Evolutionary conservation across 306 rosid species (phyloP).

Genomic region (Potentilla sterilis): DNA sequence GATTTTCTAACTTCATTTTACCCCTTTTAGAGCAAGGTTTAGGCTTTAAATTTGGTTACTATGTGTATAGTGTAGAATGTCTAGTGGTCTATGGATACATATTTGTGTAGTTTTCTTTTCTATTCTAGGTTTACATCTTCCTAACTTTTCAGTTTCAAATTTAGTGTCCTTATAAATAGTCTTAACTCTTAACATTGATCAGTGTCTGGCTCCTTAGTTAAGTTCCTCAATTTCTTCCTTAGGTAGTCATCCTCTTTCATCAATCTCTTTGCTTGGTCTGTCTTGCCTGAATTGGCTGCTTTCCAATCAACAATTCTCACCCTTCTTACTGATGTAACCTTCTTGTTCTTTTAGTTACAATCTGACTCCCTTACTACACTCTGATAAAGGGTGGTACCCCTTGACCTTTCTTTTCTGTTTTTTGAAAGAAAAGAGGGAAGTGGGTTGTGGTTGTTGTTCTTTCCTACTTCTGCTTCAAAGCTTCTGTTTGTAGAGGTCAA

Average conservation of each 20-base stretch:
- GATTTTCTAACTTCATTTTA: conserved; percentile 4
- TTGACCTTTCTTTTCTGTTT: conserved; percentile 58
- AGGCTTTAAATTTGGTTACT: conserved; percentile 6
- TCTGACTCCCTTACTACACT: conserved; percentile 30
- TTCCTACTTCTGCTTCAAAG: conserved; percentile 33
- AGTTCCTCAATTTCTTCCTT: conserved; percentile 8
- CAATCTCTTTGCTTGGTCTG: conserved; percentile 4
- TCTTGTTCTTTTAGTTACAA: conserved; percentile 25
- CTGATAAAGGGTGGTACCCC: conserved; percentile 30
- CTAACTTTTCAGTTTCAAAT: neutral
- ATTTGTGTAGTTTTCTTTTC: conserved; percentile 18
- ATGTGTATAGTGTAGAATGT: conserved; percentile 24
- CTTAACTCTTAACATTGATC: conserved; percentile 4
- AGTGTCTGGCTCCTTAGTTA: neutral
- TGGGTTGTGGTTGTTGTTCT: conserved; percentile 24
- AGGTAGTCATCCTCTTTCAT: conserved; percentile 18
- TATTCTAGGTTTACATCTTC: neutral
- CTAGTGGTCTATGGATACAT: conserved; percentile 11
- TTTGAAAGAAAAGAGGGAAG: conserved; percentile 65
- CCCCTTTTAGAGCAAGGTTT: conserved; percentile 10
- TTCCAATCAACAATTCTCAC: conserved; percentile 8
- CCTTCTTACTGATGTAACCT: conserved; percentile 14
- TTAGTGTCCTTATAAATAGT: conserved; percentile 7
- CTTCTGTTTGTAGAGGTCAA: conserved; percentile 27
- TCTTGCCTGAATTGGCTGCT: conserved; percentile 10